These are phyloP conservation scores for Bipolaris victoriae DNA, from an alignment of 2,329 filamentous ascomycete species.

Conservation along the genomic window DNA sequence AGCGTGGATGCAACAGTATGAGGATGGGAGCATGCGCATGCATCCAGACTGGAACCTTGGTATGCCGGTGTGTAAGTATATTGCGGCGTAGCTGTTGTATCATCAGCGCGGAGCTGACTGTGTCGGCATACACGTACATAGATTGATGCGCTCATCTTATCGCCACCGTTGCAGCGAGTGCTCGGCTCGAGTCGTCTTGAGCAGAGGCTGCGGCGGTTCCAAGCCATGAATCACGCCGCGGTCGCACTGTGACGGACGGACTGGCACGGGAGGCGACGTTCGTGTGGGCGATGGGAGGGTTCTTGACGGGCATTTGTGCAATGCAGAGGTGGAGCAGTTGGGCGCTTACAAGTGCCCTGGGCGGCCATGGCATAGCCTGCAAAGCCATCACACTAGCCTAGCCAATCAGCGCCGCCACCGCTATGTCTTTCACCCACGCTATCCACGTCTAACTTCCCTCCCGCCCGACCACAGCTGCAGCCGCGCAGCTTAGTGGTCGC, in stretches of 20 bases:
- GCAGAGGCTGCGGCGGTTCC: slow-evolving; percentile 7
- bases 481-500: slow-evolving; percentile 38
- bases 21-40: slow-evolving; percentile 16
- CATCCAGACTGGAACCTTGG: slow-evolving; percentile 2
- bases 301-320: slow-evolving; percentile 3
- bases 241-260: slow-evolving; percentile 38
- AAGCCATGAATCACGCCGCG: slow-evolving; percentile 28
- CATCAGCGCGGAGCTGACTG: slow-evolving; percentile 16
- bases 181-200: not conserved
- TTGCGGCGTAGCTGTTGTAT: slow-evolving; percentile 18
- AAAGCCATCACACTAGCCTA: slow-evolving; percentile 33
- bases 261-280: slow-evolving; percentile 20
- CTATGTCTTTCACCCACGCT: slow-evolving; percentile 23
- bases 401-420: slow-evolving; percentile 26
- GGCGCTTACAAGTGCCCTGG: slow-evolving; percentile 39
- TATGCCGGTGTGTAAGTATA: not conserved
- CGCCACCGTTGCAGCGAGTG: not conserved
- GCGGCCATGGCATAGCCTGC: slow-evolving; percentile 22
- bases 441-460: slow-evolving; percentile 33
- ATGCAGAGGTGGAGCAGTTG: slow-evolving; percentile 28
- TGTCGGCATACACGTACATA: slow-evolving; percentile 1
- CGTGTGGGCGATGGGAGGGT: slow-evolving; percentile 1
- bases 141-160: not conserved
- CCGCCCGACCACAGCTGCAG: slow-evolving; percentile 31
- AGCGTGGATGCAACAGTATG: slow-evolving; percentile 23